Percentiles rank a stretch among this genome's conserved stretches.
Conservation (phyloP, 176 grass and related monocot species). For the Avena sativa region DNA sequence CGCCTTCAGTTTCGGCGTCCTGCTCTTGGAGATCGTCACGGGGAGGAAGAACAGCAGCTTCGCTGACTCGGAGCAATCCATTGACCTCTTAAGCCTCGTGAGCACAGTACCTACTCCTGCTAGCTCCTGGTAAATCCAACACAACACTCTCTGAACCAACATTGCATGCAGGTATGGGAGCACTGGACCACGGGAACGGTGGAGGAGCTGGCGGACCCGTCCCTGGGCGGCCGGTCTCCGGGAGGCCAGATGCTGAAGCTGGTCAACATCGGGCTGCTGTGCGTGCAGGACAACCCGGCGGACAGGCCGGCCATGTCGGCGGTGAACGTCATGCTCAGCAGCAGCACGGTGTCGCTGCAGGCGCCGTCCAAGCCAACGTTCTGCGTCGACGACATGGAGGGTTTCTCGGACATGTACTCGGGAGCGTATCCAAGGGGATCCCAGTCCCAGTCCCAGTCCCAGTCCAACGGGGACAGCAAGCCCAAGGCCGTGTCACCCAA, state of each 20-base stretch:
- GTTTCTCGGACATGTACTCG: not conserved
- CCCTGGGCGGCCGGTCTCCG: not conserved
- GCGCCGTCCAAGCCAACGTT: slow-evolving; percentile 55
- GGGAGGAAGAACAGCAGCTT: slow-evolving; percentile 52
- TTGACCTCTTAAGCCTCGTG: slow-evolving; percentile 55
- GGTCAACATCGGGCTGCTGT: slow-evolving; percentile 62
- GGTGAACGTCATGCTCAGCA: slow-evolving; percentile 62
- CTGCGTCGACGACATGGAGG: slow-evolving; percentile 39
- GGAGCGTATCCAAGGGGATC: not conserved
- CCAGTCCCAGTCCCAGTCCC: not conserved
- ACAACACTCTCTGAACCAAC: not conserved
- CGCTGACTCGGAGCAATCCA: not conserved
- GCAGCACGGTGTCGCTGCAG: slow-evolving; percentile 46
- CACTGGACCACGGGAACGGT: slow-evolving; percentile 50
- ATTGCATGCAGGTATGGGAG: slow-evolving; percentile 52
- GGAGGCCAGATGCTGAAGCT: slow-evolving; percentile 42
- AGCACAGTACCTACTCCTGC: not conserved
- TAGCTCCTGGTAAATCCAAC: not conserved
- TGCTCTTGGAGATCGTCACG: slow-evolving; percentile 64
- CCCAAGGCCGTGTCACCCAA: not conserved
- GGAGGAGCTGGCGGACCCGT: slow-evolving; percentile 45
- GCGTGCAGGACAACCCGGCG: slow-evolving; percentile 61
- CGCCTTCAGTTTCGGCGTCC: slow-evolving; percentile 59
- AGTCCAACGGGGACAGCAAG: not conserved
- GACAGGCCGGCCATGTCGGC: slow-evolving; percentile 61